phyloP scores from a whole-genome alignment of 2,329 filamentous ascomycete species.

The Fusarium euwallaceae region DNA sequence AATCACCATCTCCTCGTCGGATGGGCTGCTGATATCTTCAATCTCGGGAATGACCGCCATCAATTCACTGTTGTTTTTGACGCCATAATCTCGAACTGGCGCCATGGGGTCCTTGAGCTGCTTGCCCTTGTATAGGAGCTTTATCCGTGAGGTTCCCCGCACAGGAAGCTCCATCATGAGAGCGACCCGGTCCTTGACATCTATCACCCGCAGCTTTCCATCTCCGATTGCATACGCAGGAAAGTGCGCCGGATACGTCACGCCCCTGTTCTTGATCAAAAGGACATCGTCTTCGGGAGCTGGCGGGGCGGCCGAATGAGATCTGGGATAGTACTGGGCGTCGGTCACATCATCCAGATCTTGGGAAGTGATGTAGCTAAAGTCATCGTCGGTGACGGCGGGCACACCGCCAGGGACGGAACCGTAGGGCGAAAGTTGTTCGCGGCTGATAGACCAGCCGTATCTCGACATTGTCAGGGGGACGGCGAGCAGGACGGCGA shows the following conservation, averaged over 20 bases:
- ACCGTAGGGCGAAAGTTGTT: slow-evolving; percentile 65
- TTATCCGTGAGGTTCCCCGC: slow-evolving; percentile 65
- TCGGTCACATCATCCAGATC: slow-evolving; percentile 68
- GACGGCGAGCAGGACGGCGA: slow-evolving; percentile 63
- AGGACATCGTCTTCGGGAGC: slow-evolving; percentile 76
- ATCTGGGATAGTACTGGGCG: slow-evolving; percentile 58
- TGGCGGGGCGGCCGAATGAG: slow-evolving; percentile 51
- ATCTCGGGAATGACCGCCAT: slow-evolving; percentile 62
- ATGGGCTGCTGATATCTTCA: slow-evolving; percentile 51
- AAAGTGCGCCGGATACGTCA: slow-evolving; percentile 78
- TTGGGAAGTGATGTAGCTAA: slow-evolving; percentile 85
- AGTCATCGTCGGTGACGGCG: slow-evolving; percentile 81
- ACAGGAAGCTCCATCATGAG: slow-evolving; percentile 74
- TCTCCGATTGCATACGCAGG: slow-evolving; percentile 82
- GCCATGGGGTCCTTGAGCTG: slow-evolving; percentile 75
- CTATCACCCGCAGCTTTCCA: slow-evolving; percentile 75
- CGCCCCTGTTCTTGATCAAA: slow-evolving; percentile 75
- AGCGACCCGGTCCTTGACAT: slow-evolving; percentile 76
- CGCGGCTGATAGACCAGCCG: slow-evolving; percentile 62
- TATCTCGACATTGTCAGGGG: slow-evolving; percentile 68
- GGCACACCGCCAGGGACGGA: slow-evolving; percentile 64
- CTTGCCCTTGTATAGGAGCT: slow-evolving; percentile 80
- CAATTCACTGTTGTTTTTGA: slow-evolving; percentile 72
- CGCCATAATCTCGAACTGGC: slow-evolving; percentile 70
- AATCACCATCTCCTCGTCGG: slow-evolving; percentile 61